Evolutionary conservation across 768 basidiomycete genomes (phyloP), one percentile per base, ranked within the genome.

Genomic region (Pleurotus tuber-regium): DNA sequence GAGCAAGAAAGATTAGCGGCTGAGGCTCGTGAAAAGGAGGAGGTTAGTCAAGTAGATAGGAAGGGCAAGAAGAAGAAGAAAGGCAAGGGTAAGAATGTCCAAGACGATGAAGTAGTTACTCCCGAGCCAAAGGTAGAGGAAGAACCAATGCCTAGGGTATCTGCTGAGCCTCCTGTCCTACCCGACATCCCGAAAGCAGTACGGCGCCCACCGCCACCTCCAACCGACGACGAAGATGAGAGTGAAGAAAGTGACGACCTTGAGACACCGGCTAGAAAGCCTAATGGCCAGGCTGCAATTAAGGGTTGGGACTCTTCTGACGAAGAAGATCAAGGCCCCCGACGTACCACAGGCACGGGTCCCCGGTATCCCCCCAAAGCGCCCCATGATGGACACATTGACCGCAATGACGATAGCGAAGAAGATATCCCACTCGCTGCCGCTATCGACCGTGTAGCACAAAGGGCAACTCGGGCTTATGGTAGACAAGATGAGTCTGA

Each of bases 391-490:
- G 56, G 57, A 50, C 30, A 43, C 41, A 38, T 35, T 39, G 28
- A 43, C 18, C 61, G 59, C 14, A 77, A 74, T 43, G 76, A 77
- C 16, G 81, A 83, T 55, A 88, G 87, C 54, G 90, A 90, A 48
- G 90, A 92, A 57, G 90, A 93, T 67, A 57, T 91, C 36, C 92
- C 92, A 2, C 73, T 93, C 7, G 80, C 83, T 21, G 80, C 79
- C 2, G 80, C 86, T 6, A 70, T 83, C n/a, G 70, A 73, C 50
- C 78, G 79, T 29, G 81, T 75, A n/a, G 68, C 68, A 18, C 75
- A 76, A 53, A 78, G 82, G 41, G 70, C 67, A 29, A 63, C 60
- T 40, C 60, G 53, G 53, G 58, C 60, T 14, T 51, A 59, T 29
- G 55, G 61, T 54, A 61, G 60, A 19, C 58, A 30, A 40, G 53